Evolutionary conservation across 2,329 filamentous ascomycete genomes (phyloP).

Genomic region (Cryphonectria nitschkei): DNA sequence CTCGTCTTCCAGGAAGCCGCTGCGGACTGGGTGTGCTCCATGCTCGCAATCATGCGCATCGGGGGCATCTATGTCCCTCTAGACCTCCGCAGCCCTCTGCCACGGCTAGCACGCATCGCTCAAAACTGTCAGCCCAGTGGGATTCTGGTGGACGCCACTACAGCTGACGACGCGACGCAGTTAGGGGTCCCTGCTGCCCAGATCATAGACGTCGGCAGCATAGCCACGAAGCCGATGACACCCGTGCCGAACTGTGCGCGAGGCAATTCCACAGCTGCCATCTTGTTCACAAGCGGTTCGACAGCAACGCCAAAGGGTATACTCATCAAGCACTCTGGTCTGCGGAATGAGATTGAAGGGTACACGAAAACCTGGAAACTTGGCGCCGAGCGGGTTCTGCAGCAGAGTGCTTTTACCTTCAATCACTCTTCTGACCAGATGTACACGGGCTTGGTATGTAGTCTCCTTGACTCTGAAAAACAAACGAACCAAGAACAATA

Average conservation of each 20-base stretch:
- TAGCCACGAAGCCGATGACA: not conserved
- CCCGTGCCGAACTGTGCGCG: not conserved
- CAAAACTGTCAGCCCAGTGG: not conserved
- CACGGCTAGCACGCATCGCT: constrained; percentile 39
- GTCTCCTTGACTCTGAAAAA: not conserved
- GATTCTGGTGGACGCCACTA: not conserved
- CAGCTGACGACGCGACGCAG: not conserved
- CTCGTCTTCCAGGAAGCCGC: constrained; percentile 15
- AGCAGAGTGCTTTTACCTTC: constrained; percentile 42
- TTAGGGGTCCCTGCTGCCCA: not conserved
- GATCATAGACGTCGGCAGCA: not conserved
- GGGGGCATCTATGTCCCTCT: constrained; percentile 47
- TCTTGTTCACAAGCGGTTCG: constrained; percentile 42
- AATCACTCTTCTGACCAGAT: not conserved
- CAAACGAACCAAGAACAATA: not conserved
- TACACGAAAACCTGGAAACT: constrained; percentile 32
- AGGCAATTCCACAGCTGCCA: constrained; percentile 26
- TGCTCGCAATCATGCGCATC: constrained; percentile 46
- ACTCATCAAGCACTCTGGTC: constrained; percentile 30
- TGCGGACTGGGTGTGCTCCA: constrained; percentile 40
- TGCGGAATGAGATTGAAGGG: constrained; percentile 32
- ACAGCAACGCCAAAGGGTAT: constrained; percentile 45
- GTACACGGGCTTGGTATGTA: not conserved
- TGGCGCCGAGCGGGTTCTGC: constrained; percentile 33
- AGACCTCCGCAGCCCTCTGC: constrained; percentile 39